A percentile compares a stretch with the other conserved stretches of the same genome.
Evolutionary conservation across 306 rosid species (phyloP).

Genomic region (Prunus campanulata): DNA sequence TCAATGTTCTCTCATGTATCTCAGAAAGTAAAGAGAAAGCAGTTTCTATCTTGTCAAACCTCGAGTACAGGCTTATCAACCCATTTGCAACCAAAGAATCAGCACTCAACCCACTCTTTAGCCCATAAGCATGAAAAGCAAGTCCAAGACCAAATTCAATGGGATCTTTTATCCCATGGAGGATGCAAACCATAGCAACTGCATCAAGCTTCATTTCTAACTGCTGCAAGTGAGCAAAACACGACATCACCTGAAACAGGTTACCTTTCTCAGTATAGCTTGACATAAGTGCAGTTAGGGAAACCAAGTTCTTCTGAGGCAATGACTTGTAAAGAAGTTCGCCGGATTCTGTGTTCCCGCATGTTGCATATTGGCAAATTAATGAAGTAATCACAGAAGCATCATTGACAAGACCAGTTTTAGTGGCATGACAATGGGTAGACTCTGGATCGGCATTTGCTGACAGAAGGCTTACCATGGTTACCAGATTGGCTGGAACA

Average conservation of each 20-base stretch:
- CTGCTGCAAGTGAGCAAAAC: conserved; percentile 43
- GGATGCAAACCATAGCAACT: conserved; percentile 63
- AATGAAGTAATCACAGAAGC: conserved; percentile 63
- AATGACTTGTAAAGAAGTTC: conserved; percentile 41
- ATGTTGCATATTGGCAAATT: conserved; percentile 59
- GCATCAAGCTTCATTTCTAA: conserved; percentile 60
- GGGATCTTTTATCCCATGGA: conserved; percentile 60
- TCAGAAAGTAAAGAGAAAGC: conserved; percentile 50
- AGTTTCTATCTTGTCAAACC: conserved; percentile 52
- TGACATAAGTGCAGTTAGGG: conserved; percentile 63
- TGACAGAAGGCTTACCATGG: conserved; percentile 61
- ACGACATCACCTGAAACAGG: conserved; percentile 39
- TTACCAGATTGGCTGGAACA: conserved; percentile 53
- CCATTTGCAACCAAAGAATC: conserved; percentile 62
- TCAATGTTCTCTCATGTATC: conserved; percentile 44
- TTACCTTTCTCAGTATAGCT: conserved; percentile 57
- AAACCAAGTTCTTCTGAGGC: conserved; percentile 52
- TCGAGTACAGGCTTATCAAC: conserved; percentile 76
- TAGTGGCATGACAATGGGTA: conserved; percentile 51
- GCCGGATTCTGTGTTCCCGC: conserved; percentile 42
- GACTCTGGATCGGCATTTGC: conserved; percentile 50
- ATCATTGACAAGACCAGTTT: conserved; percentile 46
- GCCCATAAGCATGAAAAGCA: conserved; percentile 61
- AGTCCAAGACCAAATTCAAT: conserved; percentile 50
- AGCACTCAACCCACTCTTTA: conserved; percentile 47